Percentiles rank a stretch among this genome's conserved stretches.
phyloP scores from a whole-genome alignment of 2,329 filamentous ascomycete genomes.

The Fusarium fracticaudum region DNA sequence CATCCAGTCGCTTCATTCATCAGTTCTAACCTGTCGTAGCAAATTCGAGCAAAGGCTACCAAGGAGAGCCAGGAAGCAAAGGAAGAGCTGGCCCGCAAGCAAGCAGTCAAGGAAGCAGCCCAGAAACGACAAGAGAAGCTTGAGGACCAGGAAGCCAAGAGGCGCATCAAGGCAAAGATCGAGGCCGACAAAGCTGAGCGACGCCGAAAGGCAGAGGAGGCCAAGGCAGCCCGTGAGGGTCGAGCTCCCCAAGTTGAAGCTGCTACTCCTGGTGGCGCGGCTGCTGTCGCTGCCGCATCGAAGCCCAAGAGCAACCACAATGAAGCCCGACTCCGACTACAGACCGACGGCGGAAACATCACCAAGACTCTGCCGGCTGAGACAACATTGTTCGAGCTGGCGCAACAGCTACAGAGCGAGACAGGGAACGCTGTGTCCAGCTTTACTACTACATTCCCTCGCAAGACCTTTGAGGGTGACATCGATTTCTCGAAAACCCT shows the following conservation, averaged over 20 bases:
- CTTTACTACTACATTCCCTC: constrained; percentile 88
- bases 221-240: constrained; percentile 89
- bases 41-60: constrained; percentile 85
- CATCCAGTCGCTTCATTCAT: background rate
- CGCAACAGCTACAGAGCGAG: constrained; percentile 77
- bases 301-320: constrained; percentile 78
- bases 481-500: constrained; percentile 88
- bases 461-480: constrained; percentile 76
- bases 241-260: constrained; percentile 59
- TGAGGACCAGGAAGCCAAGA: constrained; percentile 86
- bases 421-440: constrained; percentile 75
- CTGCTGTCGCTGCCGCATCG: constrained; percentile 57
- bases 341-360: constrained; percentile 77
- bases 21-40: constrained; percentile 48
- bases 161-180: constrained; percentile 90
- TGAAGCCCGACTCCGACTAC: constrained; percentile 83
- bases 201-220: constrained; percentile 82
- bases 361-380: constrained; percentile 90
- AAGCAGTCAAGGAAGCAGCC: constrained; percentile 90
- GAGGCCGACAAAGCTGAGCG: constrained; percentile 94
- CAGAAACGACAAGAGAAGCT: constrained; percentile 88
- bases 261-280: constrained; percentile 58
- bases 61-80: constrained; percentile 89
- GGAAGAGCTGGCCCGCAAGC: constrained; percentile 86
- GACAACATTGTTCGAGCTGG: constrained; percentile 93